Conservation (phyloP, 192 early-diverging fungal species). For the Entomortierella beljakovae region DNA sequence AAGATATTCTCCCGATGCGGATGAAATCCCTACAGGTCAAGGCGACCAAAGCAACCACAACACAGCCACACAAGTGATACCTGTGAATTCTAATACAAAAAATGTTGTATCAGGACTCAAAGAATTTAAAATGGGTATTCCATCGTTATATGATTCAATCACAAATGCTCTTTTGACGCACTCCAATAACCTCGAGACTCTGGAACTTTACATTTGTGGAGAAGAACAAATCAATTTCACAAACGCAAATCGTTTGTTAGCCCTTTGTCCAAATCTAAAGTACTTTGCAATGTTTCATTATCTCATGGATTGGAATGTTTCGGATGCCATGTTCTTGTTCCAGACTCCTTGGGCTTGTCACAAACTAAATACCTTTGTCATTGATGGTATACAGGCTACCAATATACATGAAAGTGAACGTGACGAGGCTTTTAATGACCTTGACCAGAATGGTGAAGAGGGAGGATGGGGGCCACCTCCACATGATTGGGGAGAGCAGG, state of each 20-base stretch:
- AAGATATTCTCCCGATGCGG: not conserved
- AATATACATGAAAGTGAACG: too few species aligned
- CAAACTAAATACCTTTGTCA: not conserved
- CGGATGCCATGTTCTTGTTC: not conserved
- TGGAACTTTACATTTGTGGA: slow-evolving; percentile 10
- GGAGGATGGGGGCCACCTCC: too few species aligned
- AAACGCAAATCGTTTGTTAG: slow-evolving; percentile 1
- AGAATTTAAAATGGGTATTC: slow-evolving; percentile 4
- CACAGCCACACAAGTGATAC: not conserved
- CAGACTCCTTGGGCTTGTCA: not conserved
- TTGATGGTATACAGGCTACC: too few species aligned
- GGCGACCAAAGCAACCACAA: not conserved
- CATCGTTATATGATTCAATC: not conserved
- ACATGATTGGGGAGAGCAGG: too few species aligned
- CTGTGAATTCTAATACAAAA: not conserved
- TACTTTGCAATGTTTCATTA: not conserved
- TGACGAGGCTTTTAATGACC: too few species aligned
- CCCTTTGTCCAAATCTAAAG: not conserved
- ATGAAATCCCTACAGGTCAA: not conserved
- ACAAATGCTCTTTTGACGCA: slow-evolving; percentile 1
- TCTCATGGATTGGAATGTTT: slow-evolving; percentile 2
- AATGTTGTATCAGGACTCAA: not conserved
- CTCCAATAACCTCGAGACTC: not conserved
- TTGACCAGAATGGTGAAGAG: too few species aligned
- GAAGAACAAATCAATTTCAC: not conserved